Conservation (phyloP, 106 monocot genomes). For the Platanthera guangdongensis region DNA sequence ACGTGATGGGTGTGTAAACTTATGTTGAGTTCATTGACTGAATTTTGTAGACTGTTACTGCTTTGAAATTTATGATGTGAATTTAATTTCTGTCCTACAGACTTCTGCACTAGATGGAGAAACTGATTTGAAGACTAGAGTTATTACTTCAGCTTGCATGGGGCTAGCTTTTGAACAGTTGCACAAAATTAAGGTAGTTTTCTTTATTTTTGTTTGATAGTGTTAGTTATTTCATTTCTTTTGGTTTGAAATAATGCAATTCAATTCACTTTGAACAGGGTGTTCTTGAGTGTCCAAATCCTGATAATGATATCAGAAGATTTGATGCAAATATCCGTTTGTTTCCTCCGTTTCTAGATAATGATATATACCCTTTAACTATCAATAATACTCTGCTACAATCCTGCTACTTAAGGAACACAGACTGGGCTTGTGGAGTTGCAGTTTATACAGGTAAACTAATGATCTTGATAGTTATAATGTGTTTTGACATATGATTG, state of each 20-base stretch:
- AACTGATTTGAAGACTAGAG: conserved; percentile 85
- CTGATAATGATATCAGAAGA: conserved; percentile 90
- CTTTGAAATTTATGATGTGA: neutral
- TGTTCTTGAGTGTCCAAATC: conserved; percentile 84
- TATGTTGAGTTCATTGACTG: neutral
- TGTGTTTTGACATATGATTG: no score
- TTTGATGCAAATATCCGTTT: conserved; percentile 92
- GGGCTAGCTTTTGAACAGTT: conserved; percentile 59
- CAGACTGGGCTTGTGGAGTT: conserved; percentile 99
- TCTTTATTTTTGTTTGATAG: conserved; percentile 2
- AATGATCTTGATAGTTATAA: neutral
- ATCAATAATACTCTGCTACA: conserved; percentile 93
- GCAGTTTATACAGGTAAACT: conserved; percentile 87
- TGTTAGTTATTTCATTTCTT: conserved; percentile 5
- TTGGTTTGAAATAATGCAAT: neutral
- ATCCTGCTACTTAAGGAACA: conserved; percentile 85
- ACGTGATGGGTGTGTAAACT: neutral
- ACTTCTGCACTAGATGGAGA: conserved; percentile 99
- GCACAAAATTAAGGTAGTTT: conserved; percentile 65
- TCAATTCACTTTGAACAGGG: conserved; percentile 35
- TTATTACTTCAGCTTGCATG: conserved; percentile 53
- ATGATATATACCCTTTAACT: conserved; percentile 73
- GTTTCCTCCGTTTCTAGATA: conserved; percentile 89
- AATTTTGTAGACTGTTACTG: neutral
- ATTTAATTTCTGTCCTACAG: conserved; percentile 25